Base-by-base conservation (phyloP, 352 stramenopile species). In the Stramenopiles sp. region DNA sequence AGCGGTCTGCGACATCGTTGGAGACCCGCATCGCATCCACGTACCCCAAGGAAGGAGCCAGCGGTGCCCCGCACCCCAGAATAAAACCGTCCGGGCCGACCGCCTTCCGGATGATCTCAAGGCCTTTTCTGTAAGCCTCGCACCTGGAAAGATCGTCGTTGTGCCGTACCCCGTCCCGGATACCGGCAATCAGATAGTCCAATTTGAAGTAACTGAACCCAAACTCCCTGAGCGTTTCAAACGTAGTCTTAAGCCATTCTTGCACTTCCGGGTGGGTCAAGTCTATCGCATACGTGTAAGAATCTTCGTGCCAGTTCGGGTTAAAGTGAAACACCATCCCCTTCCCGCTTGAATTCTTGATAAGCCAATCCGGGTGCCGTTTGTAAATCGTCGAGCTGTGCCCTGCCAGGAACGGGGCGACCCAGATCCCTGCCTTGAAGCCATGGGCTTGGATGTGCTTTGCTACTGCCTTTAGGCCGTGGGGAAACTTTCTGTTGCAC, bases 271-370 rank as follows among this genome's bases (percentile, higher is more conserved):
- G 84, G 79, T 89, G 85, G 0, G 84, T 89, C 1, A 82, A 81
- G 81, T 91, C 85, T 6, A 91, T 71, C 30, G 84, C 85, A 74
- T 89, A 89, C n/a, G n/a, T n/a, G n/a, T n/a, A n/a, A n/a, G n/a
- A 78, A 91, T 90, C 73, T 84, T 90, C 75, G 89, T 90, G 0
- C 84, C 86, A 77, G 84, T 89, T 78, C 89, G 88, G 12, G 84
- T 83, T 3, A 82, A 88, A 77, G 89, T 90, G 12, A 82, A 82
- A 37, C 79, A 77, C 34, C 78, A 68, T 0, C 1, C 1, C 2
- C 34, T 3, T 12, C 32, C 81, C 82, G 53, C 68, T 74, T 74
- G 87, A 78, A 78, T 87, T 85, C 0, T 77, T 77, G 76, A 91
- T 87, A 32, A 91, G 85, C 85, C 85, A 91, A 74, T 91, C 83